Base-by-base conservation (phyloP, 2,329 filamentous ascomycete species). In the Neofusicoccum ribis region DNA sequence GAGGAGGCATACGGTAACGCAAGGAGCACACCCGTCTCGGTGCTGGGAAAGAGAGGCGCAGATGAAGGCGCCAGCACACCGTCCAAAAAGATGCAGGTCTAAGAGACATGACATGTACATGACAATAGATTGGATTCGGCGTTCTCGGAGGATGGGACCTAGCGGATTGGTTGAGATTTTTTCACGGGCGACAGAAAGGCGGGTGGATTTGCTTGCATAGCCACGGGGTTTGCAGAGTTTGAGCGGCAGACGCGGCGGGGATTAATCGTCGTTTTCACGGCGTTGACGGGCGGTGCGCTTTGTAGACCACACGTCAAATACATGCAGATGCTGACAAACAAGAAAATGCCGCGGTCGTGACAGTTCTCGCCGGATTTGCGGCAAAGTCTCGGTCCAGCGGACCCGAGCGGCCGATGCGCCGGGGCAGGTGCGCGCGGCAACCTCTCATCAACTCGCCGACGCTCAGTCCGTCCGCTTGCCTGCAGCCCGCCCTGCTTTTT, bases 1-100 rank as follows among this genome's bases (percentile, higher is more conserved):
- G 86, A 88, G 17, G 94, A 97, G 79, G 50, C 70, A 69, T 43
- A 73, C 71, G 67, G 74, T 71, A 63, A 59, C 15, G 67, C 61
- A 14, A 64, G 63, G 3, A 72, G 72, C 39, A 78, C 76, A 1
- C 76, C 76, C 1, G 76, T 77, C 54, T 75, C 73, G 7, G 73
- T 77, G 27, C 69, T 77, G 17, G 76, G 76, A 0, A 78, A 78
- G 68, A 70, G 76, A 41, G 47, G 46, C 7, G 63, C 63, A n/a
- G 63, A 65, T 12, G 63, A 65, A 27, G 47, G 54, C 0, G 17
- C 15, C 17, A 34, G 47, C 23, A 65, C 63, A 15, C 63, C 63
- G 43, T 54, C 63, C 8, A 65, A 65, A 39, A 65, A 61, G 63
- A 65, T 65, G 63, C 54, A 52, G 39, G 46, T 60, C 12, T 65